A percentile compares a stretch with the other conserved stretches of the same genome.
Evolutionary conservation across 2,329 filamentous ascomycete genomes (phyloP).

Genomic region (Coniochaeta sp.): DNA sequence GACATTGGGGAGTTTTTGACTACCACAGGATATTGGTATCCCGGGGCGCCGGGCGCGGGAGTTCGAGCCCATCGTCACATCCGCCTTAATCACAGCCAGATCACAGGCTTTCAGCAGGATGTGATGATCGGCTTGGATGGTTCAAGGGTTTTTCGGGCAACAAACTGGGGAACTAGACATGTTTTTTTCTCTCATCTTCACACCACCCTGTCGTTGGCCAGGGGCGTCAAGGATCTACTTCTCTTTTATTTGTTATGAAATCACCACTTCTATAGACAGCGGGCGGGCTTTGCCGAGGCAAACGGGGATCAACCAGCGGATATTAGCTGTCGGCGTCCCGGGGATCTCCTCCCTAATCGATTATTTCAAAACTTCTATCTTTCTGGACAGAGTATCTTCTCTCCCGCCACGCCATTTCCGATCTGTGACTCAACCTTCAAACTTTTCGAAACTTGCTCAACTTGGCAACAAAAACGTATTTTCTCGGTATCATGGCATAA

Average conservation of each 20-base stretch:
- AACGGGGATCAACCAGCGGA: background rate
- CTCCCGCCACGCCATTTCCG: too few relatives aligned
- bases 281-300: background rate
- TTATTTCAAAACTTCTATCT: too few relatives aligned
- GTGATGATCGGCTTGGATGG: background rate
- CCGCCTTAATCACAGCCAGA: background rate
- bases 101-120: background rate
- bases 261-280: constrained; percentile 12
- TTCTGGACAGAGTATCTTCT: too few relatives aligned
- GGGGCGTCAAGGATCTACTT: constrained; percentile 10
- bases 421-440: too few relatives aligned
- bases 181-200: too few relatives aligned
- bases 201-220: constrained; percentile 6
- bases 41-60: too few relatives aligned
- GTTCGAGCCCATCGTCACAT: background rate
- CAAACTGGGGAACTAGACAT: background rate
- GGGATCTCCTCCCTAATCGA: background rate
- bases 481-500: too few relatives aligned
- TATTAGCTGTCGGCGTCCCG: constrained; percentile 1
- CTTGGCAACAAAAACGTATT: too few relatives aligned
- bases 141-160: background rate
- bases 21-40: constrained; percentile 14
- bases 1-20: background rate
- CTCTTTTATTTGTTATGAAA: constrained; percentile 10
- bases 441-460: too few relatives aligned